Percentiles rank a stretch among this genome's conserved stretches.
Evolutionary conservation across 2,329 filamentous ascomycete genomes (phyloP).

Genomic region (Arthroderma sp.): DNA sequence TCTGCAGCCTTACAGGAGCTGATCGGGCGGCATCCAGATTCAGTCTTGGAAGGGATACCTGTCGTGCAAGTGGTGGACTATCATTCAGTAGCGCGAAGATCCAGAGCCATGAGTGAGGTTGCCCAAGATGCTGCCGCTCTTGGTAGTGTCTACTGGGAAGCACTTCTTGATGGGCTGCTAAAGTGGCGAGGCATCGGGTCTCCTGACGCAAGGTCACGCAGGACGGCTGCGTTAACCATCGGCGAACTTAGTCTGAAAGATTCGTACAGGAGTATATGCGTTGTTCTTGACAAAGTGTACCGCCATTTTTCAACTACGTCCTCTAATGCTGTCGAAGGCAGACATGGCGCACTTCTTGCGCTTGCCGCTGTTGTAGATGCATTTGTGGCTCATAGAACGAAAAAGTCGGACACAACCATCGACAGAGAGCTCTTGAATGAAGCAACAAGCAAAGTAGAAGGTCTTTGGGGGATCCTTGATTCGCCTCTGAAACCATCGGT

Average conservation of each 20-base stretch:
- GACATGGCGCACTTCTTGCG: constrained; percentile 32
- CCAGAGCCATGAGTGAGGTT: constrained; percentile 67
- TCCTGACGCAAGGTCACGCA: constrained; percentile 58
- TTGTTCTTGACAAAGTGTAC: constrained; percentile 22
- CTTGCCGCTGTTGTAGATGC: constrained; percentile 27
- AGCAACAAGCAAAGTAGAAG: constrained; percentile 17
- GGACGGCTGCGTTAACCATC: constrained; percentile 57
- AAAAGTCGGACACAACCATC: constrained; percentile 11
- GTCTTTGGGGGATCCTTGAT: constrained; percentile 28
- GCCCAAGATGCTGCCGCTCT: constrained; percentile 56
- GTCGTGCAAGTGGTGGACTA: constrained; percentile 89
- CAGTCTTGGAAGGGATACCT: constrained; percentile 64
- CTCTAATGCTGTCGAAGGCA: constrained; percentile 27
- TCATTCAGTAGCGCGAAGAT: constrained; percentile 77
- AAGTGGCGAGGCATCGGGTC: constrained; percentile 85
- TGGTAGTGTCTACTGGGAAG: constrained; percentile 49
- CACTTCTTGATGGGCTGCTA: constrained; percentile 57
- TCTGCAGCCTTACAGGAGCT: constrained; percentile 91
- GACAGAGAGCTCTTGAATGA: constrained; percentile 12
- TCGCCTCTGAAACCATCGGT: constrained; percentile 21
- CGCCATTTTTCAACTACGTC: constrained; percentile 25
- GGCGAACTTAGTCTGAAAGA: constrained; percentile 35
- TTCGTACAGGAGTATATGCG: constrained; percentile 18
- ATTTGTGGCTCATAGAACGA: constrained; percentile 14
- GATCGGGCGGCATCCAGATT: constrained; percentile 82